Evolutionary conservation across 2,329 filamentous ascomycete species (phyloP), one percentile per base, ranked within the genome.

Genomic region (Fusarium pseudonygamai): DNA sequence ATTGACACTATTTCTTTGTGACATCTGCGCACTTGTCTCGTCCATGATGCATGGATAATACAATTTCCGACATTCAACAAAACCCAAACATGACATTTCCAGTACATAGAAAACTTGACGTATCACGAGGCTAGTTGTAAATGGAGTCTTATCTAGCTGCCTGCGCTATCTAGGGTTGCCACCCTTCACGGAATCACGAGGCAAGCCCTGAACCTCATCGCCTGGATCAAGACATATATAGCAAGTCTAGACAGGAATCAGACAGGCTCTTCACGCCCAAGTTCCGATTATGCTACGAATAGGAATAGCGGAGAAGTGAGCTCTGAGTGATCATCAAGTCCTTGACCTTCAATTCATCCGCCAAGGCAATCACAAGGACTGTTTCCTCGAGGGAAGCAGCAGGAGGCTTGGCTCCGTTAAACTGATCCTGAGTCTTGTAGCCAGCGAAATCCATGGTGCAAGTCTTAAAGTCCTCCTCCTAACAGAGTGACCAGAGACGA

Each of bases 61-160:
- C 36, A 20, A 7, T 20, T 37, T 18, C 36, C 16, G 9, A 37
- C 20, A 11, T 11, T 14, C 14, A 4, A n/a, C 22, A 40, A 40
- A 5, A 18, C 8, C 13, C 39, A 15, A 3, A 16, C 6, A 24
- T 9, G 9, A 1, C 22, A 11, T 24, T 24, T 16, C 6, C 10
- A 3, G 10, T 11, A 5, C 40, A 42, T 0, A 15, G 14, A n/a
- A 7, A 11, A 16, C 10, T 15, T 9, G 2, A 9, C 6, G 3
- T 16, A 22, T 37, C 36, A 10, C 16, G 9, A 9, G 36, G 8
- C 5, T n/a, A n/a, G n/a, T n/a, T 28, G 28, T 28, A 8, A 28
- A 28, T 28, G 28, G 28, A 28, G 28, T 28, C 28, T 28, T 28
- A 28, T 28, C 9, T 28, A 28, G 28, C 28, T 28, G 28, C 28